Evolutionary conservation across 2,329 filamentous ascomycete species (phyloP).

Genomic region (Huntiella moniliformis): DNA sequence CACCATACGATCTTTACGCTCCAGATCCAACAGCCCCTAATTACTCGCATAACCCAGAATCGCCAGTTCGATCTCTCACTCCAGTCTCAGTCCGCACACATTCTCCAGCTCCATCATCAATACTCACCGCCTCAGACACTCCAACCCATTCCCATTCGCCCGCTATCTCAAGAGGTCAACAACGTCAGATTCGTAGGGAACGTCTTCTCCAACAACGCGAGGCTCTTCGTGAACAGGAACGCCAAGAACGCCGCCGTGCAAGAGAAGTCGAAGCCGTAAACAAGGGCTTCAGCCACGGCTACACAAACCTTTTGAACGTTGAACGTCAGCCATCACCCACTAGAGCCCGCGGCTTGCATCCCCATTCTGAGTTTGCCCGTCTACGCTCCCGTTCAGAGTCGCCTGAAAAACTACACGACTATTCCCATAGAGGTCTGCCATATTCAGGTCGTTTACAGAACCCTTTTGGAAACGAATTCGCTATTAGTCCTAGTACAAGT

Average conservation of each 20-base stretch:
- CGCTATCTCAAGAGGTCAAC: background rate
- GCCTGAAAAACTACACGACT: background rate
- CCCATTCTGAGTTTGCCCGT: background rate
- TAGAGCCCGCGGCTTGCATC: background rate
- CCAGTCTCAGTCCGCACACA: background rate
- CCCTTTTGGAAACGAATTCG: background rate
- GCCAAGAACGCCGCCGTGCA: background rate
- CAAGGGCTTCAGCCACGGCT: background rate
- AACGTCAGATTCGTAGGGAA: background rate
- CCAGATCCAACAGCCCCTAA: background rate
- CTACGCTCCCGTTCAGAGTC: background rate
- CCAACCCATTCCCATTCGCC: background rate
- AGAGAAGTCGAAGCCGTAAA: background rate
- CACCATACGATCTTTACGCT: conserved; percentile 1
- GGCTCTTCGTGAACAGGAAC: background rate
- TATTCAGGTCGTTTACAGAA: background rate
- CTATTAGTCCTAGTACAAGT: background rate
- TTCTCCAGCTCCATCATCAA: background rate
- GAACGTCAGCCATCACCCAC: background rate
- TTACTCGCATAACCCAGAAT: background rate
- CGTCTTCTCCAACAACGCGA: background rate
- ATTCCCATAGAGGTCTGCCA: background rate
- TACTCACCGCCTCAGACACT: background rate
- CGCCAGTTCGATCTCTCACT: background rate
- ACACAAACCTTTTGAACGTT: background rate